Evolutionary conservation across 306 rosid genomes (phyloP), one percentile per base, ranked within the genome.

Genomic region (Coriaria nepalensis): DNA sequence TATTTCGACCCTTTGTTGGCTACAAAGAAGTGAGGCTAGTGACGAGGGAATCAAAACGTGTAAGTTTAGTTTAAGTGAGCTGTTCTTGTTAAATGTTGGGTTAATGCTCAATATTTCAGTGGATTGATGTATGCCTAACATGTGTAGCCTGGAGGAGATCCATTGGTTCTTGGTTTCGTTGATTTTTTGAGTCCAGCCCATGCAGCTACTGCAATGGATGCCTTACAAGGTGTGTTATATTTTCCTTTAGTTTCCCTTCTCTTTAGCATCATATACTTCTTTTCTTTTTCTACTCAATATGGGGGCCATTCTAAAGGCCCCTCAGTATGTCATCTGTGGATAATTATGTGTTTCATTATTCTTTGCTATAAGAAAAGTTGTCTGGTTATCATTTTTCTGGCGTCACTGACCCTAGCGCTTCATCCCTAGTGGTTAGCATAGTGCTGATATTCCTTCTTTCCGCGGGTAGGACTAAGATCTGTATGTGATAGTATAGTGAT

Each of bases 1-100:
- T 88, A 40, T 88, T 88, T 63, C 93, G 97, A 64, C 97, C 97
- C 47, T 88, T 88, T 62, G 97, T 88, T 62, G 97, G 97, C 60
- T 88, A 88, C 82, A 88, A 77, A 74, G 97, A 88, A 81, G 97
- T 88, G 67, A 84, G 97, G 69, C 95, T 88, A 15, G 97, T 88
- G 35, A 78, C 74, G 80, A 88, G 84, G 90, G 97, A 84, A 63
- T 68, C 93, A n/a, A 84, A 86, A 88, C 93, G 72, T 57, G 97
- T 88, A 68, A 81, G 87, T 76, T 62, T 63, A 39, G 4, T 29
- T 47, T 15, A n/a, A n/a, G 46, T 57, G 34, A 15, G 36, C 8
- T 37, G 39, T 58, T 41, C 65, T 42, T 64, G 34, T 40, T 35
- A 12, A 43, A 42, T 39, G 55, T 44, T 52, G 54, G 54, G 42